Base-by-base conservation (phyloP, 2,329 filamentous ascomycete genomes). In the Trichothecium sympodiale region DNA sequence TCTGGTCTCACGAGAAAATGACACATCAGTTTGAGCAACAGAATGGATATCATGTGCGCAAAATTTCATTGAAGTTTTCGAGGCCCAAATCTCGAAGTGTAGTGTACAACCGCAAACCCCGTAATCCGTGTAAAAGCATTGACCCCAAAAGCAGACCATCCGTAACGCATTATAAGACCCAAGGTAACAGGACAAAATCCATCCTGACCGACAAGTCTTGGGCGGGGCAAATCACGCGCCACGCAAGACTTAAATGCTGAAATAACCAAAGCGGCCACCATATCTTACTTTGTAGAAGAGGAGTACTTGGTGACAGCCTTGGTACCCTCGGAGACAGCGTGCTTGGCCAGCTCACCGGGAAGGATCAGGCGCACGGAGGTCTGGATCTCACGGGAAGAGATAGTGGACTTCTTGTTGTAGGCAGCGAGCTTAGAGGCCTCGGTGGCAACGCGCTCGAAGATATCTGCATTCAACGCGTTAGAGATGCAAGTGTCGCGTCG, bases 261-360 rank as follows among this genome's bases (percentile, higher is more conserved):
- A 47, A 35, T 45, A 43, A 44, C 42, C 42, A 44, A 44, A 44
- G 40, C 37, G 46, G 41, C 45, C 38, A 60, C 59, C 56, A 58
- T 57, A 51, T 50, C 67, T 77, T 94, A 96, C 86, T 96, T 98
- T 68, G 88, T 91, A 60, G 89, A 95, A 41, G 89, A 95, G 52
- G 89, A 96, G 79, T 96, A 98, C 81, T 98, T 98, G 76, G 91
- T 98, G 53, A 98, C 91, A 40, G 91, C 91, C 85, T 98, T 98
- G 64, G 91, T 98, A 60, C 91, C 91, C 73, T 98, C 91, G 54
- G 91, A 98, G 33, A 98, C 91, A 51, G 91, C 91, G 70, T 98
- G 91, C 83, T 98, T 98, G 64, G 91, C 91, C 53, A 98, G 78
- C 72, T 98, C 91, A 71, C 91, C 91, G 32, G 91, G 91, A 37